Conservation (phyloP, 176 grass and related monocot genomes). For the Dendrocalamus sinicus region DNA sequence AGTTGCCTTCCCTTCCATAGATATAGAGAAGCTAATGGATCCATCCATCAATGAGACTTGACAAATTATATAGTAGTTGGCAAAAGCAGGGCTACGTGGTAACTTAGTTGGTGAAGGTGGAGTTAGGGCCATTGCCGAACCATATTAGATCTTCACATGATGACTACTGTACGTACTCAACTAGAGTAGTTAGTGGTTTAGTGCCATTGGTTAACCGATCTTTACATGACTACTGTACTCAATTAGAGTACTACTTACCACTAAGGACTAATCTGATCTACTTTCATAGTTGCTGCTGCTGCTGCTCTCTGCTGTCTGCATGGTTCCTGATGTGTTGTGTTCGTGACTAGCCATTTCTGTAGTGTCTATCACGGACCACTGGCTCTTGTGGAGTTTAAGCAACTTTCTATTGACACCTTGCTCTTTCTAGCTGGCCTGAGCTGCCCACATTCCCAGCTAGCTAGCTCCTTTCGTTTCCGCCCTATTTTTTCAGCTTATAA, state of each 20-base stretch:
- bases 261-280: not conserved
- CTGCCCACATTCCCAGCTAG: conserved; percentile 21
- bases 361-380: conserved; percentile 32
- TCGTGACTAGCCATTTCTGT: conserved; percentile 13
- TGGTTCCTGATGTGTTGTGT: conserved; percentile 8
- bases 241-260: not conserved
- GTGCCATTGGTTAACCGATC: not conserved
- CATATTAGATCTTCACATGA: not conserved
- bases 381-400: conserved; percentile 23
- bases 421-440: conserved; percentile 54
- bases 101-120: not conserved
- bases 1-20: not conserved
- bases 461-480: not conserved
- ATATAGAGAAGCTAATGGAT: not conserved
- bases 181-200: not conserved
- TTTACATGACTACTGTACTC: not conserved
- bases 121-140: not conserved
- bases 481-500: no score
- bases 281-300: not conserved
- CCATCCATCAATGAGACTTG: conserved; percentile 2
- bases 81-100: not conserved
- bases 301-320: not conserved
- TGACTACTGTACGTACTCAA: not conserved
- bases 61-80: conserved; percentile 4
- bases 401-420: conserved; percentile 44